Base-by-base conservation (phyloP, 1,284 basidiomycete species). In the Malassezia cuniculi region DNA sequence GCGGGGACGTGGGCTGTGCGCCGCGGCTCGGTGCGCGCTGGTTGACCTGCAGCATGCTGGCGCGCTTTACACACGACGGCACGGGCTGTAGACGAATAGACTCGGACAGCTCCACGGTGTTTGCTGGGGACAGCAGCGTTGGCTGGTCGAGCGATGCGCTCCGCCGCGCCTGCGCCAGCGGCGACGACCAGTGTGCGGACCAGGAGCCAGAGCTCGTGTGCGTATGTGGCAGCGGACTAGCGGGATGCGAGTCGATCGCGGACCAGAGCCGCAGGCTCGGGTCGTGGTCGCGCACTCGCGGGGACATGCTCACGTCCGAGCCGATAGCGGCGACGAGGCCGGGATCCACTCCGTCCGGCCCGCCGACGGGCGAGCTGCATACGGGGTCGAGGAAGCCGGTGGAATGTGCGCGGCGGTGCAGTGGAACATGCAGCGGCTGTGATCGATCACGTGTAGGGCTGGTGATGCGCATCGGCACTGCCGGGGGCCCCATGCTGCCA, bases 11-110 rank as follows among this genome's bases (percentile, higher is more conserved):
- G n/a, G n/a, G n/a, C n/a, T n/a, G n/a, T n/a, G n/a, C n/a, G n/a
- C n/a, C n/a, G n/a, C n/a, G n/a, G n/a, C n/a, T n/a, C n/a, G n/a
- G n/a, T n/a, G n/a, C n/a, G n/a, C n/a, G n/a, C n/a, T n/a, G n/a
- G n/a, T n/a, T n/a, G n/a, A n/a, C n/a, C n/a, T n/a, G n/a, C n/a
- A n/a, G n/a, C n/a, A n/a, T n/a, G n/a, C n/a, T n/a, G n/a, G n/a
- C n/a, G n/a, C n/a, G n/a, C n/a, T n/a, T n/a, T 2, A 75, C 72
- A 6, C 71, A 69, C 1, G 72, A 73, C 0, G 73, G 73, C 2
- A 75, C 72, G 3, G 72, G 60, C 45, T 73, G 73, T n/a, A 75
- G 50, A 0, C 71, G 69, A 19, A 75, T 72, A 5, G 70, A 69
- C 19, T 70, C 68, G 3, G 68, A 52, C 0, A 63, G 38, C 15